A percentile compares a stretch with the other conserved stretches of the same genome.
phyloP scores from a whole-genome alignment of 116 monocot genomes.

The Cymodocea nodosa region DNA sequence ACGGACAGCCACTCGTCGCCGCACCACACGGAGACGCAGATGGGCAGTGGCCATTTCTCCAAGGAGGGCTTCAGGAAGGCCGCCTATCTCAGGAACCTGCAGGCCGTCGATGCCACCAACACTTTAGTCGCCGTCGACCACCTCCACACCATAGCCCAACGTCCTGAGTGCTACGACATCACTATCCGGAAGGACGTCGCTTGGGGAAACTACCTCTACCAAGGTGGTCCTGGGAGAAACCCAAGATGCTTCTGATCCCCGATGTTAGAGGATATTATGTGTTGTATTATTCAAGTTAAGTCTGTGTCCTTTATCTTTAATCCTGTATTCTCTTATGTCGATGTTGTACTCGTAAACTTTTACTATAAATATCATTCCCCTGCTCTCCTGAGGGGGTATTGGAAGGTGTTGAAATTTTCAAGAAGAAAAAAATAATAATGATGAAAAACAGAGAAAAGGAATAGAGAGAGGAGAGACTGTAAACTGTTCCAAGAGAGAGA shows the following conservation, averaged over 20 bases:
- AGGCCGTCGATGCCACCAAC: constrained; percentile 62
- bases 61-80: constrained; percentile 35
- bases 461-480: no score
- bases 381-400: no score
- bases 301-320: no score
- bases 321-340: no score
- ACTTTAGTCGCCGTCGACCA: constrained; percentile 36
- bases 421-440: no score
- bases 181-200: constrained; percentile 25
- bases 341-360: no score
- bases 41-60: constrained; percentile 62
- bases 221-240: constrained; percentile 60
- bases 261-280: no score
- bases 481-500: no score
- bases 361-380: no score
- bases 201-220: constrained; percentile 67
- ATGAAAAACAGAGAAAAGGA: no score
- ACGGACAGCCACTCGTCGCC: constrained; percentile 48
- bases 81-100: constrained; percentile 56
- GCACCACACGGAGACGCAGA: constrained; percentile 37
- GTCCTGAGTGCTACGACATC: constrained; percentile 49
- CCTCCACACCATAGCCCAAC: constrained; percentile 40
- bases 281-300: no score
- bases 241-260: constrained; percentile 38
- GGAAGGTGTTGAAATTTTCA: no score